Evolutionary conservation across 2,329 filamentous ascomycete species (phyloP), one percentile per base, ranked within the genome.

Genomic region (Xylariaceae sp.): DNA sequence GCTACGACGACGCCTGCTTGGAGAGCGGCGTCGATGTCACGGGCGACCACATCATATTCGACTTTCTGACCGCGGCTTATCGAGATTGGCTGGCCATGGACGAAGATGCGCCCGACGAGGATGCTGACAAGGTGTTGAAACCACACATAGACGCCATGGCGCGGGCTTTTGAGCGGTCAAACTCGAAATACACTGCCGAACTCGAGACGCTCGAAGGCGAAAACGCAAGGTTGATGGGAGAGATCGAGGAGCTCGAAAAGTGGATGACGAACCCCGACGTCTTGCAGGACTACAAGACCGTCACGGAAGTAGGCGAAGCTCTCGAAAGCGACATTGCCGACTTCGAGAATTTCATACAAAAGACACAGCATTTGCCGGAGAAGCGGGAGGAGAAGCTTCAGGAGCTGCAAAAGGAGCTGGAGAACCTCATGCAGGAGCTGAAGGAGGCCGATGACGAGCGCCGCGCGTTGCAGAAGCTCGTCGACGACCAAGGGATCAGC

Each of bases 61-160:
- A 88, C 44, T 98, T 97, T 59, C 67, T 98, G 32, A 89, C 87
- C 44, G 78, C 81, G 38, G 89, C 89, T 31, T 98, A 98, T 63
- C 77, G 83, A 52, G 89, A 95, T 56, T 98, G 92, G 90, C 71
- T 98, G 11, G 82, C 83, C 42, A 90, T 94, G 66, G 88, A 94
- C 34, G 88, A 92, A 41, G 88, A 96, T 39, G 84, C 88, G 40
- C 80, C 79, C 23, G 88, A 92, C 46, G 86, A 90, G n/a, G 83
- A 88, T 38, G 85, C 83, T 4, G 85, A 89, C 52, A 76, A 76
- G 47, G 74, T 88, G 24, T 73, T 97, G 40, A 76, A 82, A 29
- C 89, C 89, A 3, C 90, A 98, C 58, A 75, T 96, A 9, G 78
- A 90, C 52, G 74, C 74, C 9, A 97, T 98, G 92, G 87, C 88